phyloP scores from a whole-genome alignment of 202 grass and related monocot genomes.

The Tripidium arundinaceum region DNA sequence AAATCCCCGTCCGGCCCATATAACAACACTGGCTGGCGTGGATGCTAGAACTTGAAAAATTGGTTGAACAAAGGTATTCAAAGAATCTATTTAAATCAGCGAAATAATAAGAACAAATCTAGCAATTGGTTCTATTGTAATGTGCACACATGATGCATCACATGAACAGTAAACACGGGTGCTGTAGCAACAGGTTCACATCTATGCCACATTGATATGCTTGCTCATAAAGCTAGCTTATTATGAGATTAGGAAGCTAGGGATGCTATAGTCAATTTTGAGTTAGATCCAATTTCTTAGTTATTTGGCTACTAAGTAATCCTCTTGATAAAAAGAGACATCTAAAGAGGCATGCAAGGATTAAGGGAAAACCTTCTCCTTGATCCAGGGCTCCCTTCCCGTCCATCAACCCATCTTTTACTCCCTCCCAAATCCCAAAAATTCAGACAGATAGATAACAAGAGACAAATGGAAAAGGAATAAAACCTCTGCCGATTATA shows the following conservation, averaged over 20 bases:
- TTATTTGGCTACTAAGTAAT: background rate
- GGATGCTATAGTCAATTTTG: background rate
- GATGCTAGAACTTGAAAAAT: background rate
- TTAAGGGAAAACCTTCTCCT: background rate
- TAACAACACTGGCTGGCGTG: background rate
- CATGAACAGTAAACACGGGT: background rate
- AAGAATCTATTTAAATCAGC: background rate
- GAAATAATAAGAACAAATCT: background rate
- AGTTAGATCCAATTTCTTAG: background rate
- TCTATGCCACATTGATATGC: background rate
- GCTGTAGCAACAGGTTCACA: background rate
- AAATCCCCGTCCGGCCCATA: background rate
- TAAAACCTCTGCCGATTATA: conserved; percentile 58
- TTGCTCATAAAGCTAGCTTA: background rate
- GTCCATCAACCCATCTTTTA: background rate
- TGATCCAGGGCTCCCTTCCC: background rate
- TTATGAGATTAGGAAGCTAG: background rate
- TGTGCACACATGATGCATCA: background rate
- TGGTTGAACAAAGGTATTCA: background rate
- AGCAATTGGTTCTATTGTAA: background rate
- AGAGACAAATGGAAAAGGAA: conserved; percentile 5
- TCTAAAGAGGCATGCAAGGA: background rate
- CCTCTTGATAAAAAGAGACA: background rate
- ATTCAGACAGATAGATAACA: background rate
- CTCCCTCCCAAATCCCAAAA: background rate